Evolutionary conservation across 306 rosid species (phyloP), one percentile per base, ranked within the genome.

Genomic region (Rosa persica): DNA sequence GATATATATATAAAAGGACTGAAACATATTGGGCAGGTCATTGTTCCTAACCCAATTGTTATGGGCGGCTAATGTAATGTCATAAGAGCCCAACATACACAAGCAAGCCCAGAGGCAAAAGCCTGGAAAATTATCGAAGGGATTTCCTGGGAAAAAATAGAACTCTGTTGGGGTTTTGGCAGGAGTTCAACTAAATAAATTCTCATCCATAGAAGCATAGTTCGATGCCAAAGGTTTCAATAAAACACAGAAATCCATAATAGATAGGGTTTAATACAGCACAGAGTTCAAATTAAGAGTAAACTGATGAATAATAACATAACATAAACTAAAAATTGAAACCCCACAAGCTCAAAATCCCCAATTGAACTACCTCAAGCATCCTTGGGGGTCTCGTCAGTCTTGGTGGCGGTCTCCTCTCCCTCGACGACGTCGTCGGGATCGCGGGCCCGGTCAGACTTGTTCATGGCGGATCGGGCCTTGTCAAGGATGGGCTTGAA

Each of bases 381-480:
- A 16, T 69, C 82, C 47, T 25, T 61, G 76, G 73, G 39, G 39
- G 44, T 20, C 30, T 47, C 81, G 0, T 64, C 62, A 64, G 40
- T 69, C 57, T n/a, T 13, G 36, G 81, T 1, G 27, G 43, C 61
- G n/a, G 76, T 9, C 8, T 55, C 30, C 43, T 62, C 68, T 22
- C 6, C 68, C 34, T 30, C 85, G 12, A 77, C 77, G 58, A 17
- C 79, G 49, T 92, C 98, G 49, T 93, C 98, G 12, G 93, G 93
- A 70, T 93, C 99, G 0, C 73, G 90, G 70, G 90, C 58, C 13
- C 94, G 93, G 90, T 95, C 97, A 17, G 98, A 86, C 74, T 88
- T 88, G 83, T 86, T 87, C 38, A 95, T 83, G 48, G 91, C 84
- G 12, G 80, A 71, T 1, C 98, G 95, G 17, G 86, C 67, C 77